These are phyloP conservation scores for Podospora fimiseda DNA, from an alignment of 495 filamentous ascomycete genomes.

Conservation along the genomic window DNA sequence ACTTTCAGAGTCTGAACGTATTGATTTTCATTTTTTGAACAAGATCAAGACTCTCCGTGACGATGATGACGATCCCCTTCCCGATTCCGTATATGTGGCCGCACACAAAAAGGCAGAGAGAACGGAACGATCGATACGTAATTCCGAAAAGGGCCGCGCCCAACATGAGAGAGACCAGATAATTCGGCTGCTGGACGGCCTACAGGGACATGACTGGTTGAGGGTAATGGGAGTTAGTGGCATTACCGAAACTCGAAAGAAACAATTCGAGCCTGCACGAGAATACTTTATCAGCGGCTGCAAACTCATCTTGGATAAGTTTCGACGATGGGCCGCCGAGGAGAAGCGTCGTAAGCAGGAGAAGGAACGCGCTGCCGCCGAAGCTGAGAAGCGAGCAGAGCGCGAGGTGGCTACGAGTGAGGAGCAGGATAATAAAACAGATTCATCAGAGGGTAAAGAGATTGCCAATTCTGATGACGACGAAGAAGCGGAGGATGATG, in stretches of 20 bases:
- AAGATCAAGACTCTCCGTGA: constrained; percentile 18
- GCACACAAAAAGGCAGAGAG: constrained; percentile 73
- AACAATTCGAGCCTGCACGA: constrained; percentile 78
- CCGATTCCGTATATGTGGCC: constrained; percentile 59
- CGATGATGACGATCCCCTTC: constrained; percentile 57
- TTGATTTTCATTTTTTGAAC: constrained; percentile 50
- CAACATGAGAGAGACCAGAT: constrained; percentile 89
- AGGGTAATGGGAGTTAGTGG: constrained; percentile 87
- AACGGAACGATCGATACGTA: constrained; percentile 87
- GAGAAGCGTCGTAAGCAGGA: constrained; percentile 73
- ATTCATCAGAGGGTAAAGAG: constrained; percentile 18
- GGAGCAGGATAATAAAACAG: constrained; percentile 21
- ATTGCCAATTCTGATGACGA: constrained; percentile 15
- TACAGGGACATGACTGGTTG: constrained; percentile 90
- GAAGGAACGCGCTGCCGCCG: constrained; percentile 46
- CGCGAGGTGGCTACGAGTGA: constrained; percentile 18
- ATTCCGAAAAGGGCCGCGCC: constrained; percentile 84
- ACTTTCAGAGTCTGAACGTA: constrained; percentile 45
- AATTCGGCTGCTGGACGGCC: constrained; percentile 75
- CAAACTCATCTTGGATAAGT: constrained; percentile 74
- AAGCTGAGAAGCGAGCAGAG: constrained; percentile 23
- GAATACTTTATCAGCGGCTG: constrained; percentile 78
- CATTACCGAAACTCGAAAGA: constrained; percentile 74
- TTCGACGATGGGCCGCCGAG: constrained; percentile 78
- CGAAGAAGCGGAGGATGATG: constrained; percentile 18